Evolutionary conservation across 1,284 basidiomycete species (phyloP).

Genomic region (Athelia psychrophila): DNA sequence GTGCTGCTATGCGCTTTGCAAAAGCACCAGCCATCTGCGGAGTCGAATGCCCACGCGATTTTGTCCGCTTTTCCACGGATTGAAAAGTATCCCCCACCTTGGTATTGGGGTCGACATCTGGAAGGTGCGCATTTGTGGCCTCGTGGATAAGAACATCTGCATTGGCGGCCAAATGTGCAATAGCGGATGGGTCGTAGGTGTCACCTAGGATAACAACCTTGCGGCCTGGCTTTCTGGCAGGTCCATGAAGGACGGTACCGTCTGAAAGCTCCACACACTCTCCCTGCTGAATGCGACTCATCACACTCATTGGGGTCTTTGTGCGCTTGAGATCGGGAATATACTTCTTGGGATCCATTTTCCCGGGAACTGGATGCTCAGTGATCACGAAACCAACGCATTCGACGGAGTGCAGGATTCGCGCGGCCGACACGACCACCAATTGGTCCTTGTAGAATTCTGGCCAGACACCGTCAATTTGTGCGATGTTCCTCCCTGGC

Average conservation of each 20-base stretch:
- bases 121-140: slow-evolving; percentile 90
- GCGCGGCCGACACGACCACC: slow-evolving; percentile 79
- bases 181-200: slow-evolving; percentile 73
- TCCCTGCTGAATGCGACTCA: slow-evolving; percentile 70
- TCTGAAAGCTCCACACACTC: slow-evolving; percentile 71
- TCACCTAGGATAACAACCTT: slow-evolving; percentile 82
- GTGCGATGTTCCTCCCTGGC: slow-evolving; percentile 66
- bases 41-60: slow-evolving; percentile 86
- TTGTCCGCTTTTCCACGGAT: slow-evolving; percentile 66
- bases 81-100: slow-evolving; percentile 58
- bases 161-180: slow-evolving; percentile 52
- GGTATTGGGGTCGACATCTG: slow-evolving; percentile 54
- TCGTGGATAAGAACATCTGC: slow-evolving; percentile 80
- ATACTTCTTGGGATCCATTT: slow-evolving; percentile 66
- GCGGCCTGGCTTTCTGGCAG: slow-evolving; percentile 62
- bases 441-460: slow-evolving; percentile 59
- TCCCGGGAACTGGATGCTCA: slow-evolving; percentile 78
- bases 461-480: slow-evolving; percentile 68
- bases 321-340: slow-evolving; percentile 67
- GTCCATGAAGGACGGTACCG: slow-evolving; percentile 76
- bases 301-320: slow-evolving; percentile 67
- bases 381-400: slow-evolving; percentile 82
- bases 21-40: slow-evolving; percentile 90
- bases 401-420: slow-evolving; percentile 79
- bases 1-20: slow-evolving; percentile 66